Evolutionary conservation across 768 basidiomycete species (phyloP), one percentile per base, ranked within the genome.

Genomic region (Mycena epipterygia): DNA sequence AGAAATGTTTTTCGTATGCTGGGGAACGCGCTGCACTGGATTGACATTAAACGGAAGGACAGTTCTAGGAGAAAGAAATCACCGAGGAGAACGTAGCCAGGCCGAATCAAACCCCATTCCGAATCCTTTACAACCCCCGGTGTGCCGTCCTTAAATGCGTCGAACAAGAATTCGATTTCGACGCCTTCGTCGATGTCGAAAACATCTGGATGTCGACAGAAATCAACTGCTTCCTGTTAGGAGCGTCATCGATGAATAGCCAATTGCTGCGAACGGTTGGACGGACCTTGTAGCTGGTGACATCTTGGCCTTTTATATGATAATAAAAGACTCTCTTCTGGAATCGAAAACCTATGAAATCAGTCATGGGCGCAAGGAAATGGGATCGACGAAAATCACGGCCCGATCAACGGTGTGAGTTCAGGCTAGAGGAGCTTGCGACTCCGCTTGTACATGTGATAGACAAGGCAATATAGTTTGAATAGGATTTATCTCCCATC

Each of bases 351-450:
- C 14, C 6, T 37, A 37, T 7, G 14, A 37, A 7, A 37, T 6
- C 6, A 37, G 35, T 6, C 35, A 37, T 37, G 35, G 14, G 35
- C 8, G 8, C 6, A 37, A 37, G 35, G 35, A 37, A 37, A 6
- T 6, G 8, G 35, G 35, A 37, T 37, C 14, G 35, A 37, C 35
- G 35, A 37, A 6, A 37, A 37, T 14, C 6, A 37, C 35, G 14
- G 35, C 35, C 35, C 6, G 8, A 37, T 7, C 35, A 37, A 21
- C 95, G n/a, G n/a, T n/a, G n/a, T n/a, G n/a, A n/a, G n/a, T n/a
- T n/a, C n/a, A n/a, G n/a, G n/a, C n/a, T n/a, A n/a, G n/a, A n/a
- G n/a, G n/a, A n/a, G n/a, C n/a, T n/a, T n/a, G n/a, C n/a, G n/a
- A n/a, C n/a, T n/a, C n/a, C n/a, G n/a, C n/a, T n/a, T n/a, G n/a